Conservation (phyloP, 192 early-diverging fungal genomes). For the Geranomyces variabilis region DNA sequence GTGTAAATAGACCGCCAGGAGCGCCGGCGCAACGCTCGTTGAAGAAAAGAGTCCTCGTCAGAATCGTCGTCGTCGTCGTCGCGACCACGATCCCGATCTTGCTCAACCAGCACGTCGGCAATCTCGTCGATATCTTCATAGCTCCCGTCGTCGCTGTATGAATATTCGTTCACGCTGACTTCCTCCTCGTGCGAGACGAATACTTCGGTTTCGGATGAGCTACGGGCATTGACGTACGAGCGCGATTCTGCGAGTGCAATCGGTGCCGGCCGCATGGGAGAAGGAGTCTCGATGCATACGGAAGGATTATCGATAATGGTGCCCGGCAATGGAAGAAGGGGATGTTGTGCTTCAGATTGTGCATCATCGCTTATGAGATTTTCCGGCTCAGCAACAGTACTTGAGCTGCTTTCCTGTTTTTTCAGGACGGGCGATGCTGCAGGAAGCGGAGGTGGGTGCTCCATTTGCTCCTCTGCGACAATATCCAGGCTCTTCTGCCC, state of each 20-base stretch:
- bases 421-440: neutral
- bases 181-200: conserved; percentile 9
- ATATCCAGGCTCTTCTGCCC: too few relatives aligned
- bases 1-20: conserved; percentile 19
- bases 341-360: too few relatives aligned
- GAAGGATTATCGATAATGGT: neutral
- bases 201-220: conserved; percentile 6
- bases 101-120: neutral
- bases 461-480: neutral
- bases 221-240: too few relatives aligned
- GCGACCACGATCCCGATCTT: neutral
- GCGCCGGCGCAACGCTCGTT: conserved; percentile 4
- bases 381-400: neutral
- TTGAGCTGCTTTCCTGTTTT: neutral
- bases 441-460: neutral
- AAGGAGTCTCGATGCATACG: too few relatives aligned
- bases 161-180: neutral
- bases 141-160: neutral
- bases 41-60: neutral
- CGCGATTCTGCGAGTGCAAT: too few relatives aligned
- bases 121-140: neutral
- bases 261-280: too few relatives aligned
- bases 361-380: too few relatives aligned
- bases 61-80: neutral
- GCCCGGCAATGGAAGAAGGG: neutral